A percentile compares a stretch with the other conserved stretches of the same genome.
Conservation (phyloP, 352 stramenopile genomes). For the Pythium insidiosum region DNA sequence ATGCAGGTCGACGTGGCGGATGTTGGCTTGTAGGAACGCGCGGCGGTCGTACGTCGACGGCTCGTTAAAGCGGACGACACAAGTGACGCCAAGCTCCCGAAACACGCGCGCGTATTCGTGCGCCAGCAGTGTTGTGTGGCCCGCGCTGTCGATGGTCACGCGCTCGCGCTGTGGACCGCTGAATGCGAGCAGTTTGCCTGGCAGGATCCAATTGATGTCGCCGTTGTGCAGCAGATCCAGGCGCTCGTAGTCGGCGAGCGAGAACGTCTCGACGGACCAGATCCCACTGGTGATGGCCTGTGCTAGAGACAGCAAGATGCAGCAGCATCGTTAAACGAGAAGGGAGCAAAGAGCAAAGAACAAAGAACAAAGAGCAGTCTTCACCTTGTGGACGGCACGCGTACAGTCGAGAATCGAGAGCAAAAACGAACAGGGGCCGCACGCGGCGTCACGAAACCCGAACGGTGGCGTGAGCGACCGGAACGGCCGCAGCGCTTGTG, state of each 20-base stretch:
- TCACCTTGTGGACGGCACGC: constrained; percentile 80
- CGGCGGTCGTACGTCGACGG: constrained; percentile 88
- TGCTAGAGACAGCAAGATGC: not conserved
- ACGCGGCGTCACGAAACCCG: constrained; percentile 44
- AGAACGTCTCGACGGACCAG: constrained; percentile 29
- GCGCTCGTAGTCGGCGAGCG: constrained; percentile 89
- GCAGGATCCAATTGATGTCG: constrained; percentile 94
- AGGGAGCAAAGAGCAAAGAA: too few relatives aligned
- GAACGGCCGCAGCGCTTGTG: constrained; percentile 63
- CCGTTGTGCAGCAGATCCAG: constrained; percentile 91
- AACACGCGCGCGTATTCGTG: constrained; percentile 78
- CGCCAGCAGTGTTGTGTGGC: constrained; percentile 81
- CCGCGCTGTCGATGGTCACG: constrained; percentile 45
- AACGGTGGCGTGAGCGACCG: constrained; percentile 24
- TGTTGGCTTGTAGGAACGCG: constrained; percentile 83
- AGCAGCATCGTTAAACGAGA: not conserved
- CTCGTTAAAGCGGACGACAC: constrained; percentile 94
- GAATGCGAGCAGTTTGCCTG: constrained; percentile 92
- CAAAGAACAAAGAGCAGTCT: too few relatives aligned
- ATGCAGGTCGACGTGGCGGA: constrained; percentile 90
- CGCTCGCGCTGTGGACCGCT: constrained; percentile 86
- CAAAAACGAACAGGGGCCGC: constrained; percentile 83
- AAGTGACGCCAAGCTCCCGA: constrained; percentile 25
- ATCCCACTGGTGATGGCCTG: constrained; percentile 18
- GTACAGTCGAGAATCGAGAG: constrained; percentile 92